Evolutionary conservation across 805 yeast species (phyloP), one percentile per base, ranked within the genome.

Genomic region (Metschnikowia corniflorae): DNA sequence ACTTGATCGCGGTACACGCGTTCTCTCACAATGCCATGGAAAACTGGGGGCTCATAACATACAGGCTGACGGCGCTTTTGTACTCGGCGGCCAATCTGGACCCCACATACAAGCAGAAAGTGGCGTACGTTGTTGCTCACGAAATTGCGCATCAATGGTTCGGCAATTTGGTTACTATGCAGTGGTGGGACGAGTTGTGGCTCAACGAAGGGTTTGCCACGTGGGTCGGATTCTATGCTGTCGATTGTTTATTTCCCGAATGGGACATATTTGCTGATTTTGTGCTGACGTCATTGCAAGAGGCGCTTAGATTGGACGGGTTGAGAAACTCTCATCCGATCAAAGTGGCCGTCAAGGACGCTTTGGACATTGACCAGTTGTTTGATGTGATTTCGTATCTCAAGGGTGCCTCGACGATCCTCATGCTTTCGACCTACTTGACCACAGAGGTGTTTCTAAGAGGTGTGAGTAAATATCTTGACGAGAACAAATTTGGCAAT

Each of bases 111-210:
- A 76, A 81, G 57, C 78, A 79, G 56, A 81, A 82, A 44, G 93
- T 86, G 20, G 80, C 87, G 5, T 84, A 84, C 53, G 94, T 86
- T 22, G 83, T 86, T 19, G 80, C 82, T 41, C 95, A 86, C 62
- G 95, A 86, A 61, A 68, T 86, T 40, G 94, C 94, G 8, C 95
- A 86, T 61, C 93, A 86, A 57, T 86, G 95, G 95, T 86, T 86
- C 53, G 95, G 95, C 38, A 82, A 86, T 60, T 72, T 82, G 50
- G 91, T 85, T 43, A 86, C 95, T 31, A 86, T 86, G 95, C 79
- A 82, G 52, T 86, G 94, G 93, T 86, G 95, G 95, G 86, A 86
- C 51, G 93, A 84, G 51, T 70, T 86, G 48, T 86, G 95, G 95
- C 74, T 86, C 43, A 86, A 86, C 55, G 95, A 86, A 63, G 93